Conservation (phyloP, 1,284 basidiomycete genomes). For the Microbotryomycetes sp. region DNA sequence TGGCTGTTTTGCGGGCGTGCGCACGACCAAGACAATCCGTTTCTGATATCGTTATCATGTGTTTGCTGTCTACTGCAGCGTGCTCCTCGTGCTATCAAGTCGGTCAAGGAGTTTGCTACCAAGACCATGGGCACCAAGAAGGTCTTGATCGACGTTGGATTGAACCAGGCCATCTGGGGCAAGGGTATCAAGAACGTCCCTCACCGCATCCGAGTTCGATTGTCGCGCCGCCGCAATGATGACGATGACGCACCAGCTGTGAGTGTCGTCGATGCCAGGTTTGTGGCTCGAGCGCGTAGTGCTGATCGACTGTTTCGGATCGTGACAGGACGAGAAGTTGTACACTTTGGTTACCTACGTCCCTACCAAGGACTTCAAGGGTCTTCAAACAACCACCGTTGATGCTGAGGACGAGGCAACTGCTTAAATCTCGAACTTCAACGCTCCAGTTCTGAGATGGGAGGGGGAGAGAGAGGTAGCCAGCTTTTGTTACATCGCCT, state of each 20-base stretch:
- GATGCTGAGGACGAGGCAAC: constrained; percentile 48
- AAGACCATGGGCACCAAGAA: constrained; percentile 91
- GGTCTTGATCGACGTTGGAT: constrained; percentile 82
- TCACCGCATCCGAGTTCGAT: constrained; percentile 78
- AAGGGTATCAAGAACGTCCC: constrained; percentile 85
- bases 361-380: constrained; percentile 67
- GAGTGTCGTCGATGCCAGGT: background rate
- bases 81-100: constrained; percentile 88
- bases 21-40: no score
- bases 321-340: constrained; percentile 68
- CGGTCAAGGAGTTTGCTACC: constrained; percentile 77
- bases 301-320: constrained; percentile 2
- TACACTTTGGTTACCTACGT: constrained; percentile 84
- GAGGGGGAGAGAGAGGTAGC: no score
- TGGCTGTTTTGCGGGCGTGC: background rate
- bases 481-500: no score
- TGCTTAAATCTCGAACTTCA: background rate
- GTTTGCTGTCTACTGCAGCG: constrained; percentile 21
- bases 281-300: background rate
- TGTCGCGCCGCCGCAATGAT: constrained; percentile 65
- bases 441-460: no score
- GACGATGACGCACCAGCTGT: constrained; percentile 27
- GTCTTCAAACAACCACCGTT: constrained; percentile 71
- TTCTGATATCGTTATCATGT: constrained; percentile 92
- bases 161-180: constrained; percentile 89